Evolutionary conservation across 2,329 filamentous ascomycete species (phyloP).

Genomic region (Colletotrichum kahawae): DNA sequence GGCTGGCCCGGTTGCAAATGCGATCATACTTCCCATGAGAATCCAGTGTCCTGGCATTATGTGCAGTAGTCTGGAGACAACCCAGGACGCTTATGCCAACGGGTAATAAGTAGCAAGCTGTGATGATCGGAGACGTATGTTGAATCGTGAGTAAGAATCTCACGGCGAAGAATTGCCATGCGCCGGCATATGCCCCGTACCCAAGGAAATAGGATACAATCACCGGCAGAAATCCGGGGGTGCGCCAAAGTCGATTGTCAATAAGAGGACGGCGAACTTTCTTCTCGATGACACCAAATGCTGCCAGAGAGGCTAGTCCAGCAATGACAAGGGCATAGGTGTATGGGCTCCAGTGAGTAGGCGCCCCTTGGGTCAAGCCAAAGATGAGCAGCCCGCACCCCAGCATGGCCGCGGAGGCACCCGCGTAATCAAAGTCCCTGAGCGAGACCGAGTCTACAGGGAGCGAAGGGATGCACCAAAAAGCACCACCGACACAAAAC

Average conservation of each 20-base stretch:
- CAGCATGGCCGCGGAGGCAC: not conserved
- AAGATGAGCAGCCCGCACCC: not conserved
- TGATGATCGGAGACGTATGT: not conserved
- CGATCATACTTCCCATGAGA: not conserved
- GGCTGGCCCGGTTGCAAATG: not conserved
- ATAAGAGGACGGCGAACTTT: not conserved
- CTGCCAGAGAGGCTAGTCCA: accelerated
- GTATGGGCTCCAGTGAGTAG: not conserved
- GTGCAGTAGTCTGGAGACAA: not conserved
- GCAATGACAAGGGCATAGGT: not conserved
- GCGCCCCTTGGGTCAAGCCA: not conserved
- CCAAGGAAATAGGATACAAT: not conserved
- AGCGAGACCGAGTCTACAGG: not conserved
- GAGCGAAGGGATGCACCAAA: not conserved
- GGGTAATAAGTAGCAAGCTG: not conserved
- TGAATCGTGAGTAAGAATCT: not conserved
- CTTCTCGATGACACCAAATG: not conserved
- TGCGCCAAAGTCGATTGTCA: not conserved
- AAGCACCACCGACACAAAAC: not conserved
- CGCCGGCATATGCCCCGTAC: not conserved
- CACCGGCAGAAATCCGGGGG: not conserved
- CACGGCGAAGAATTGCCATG: not conserved
- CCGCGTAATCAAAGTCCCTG: not conserved
- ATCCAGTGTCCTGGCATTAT: not conserved
- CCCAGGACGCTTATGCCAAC: not conserved